Evolutionary conservation across 2,329 filamentous ascomycete species (phyloP).

Genomic region (Aspergillus thermomutatus): DNA sequence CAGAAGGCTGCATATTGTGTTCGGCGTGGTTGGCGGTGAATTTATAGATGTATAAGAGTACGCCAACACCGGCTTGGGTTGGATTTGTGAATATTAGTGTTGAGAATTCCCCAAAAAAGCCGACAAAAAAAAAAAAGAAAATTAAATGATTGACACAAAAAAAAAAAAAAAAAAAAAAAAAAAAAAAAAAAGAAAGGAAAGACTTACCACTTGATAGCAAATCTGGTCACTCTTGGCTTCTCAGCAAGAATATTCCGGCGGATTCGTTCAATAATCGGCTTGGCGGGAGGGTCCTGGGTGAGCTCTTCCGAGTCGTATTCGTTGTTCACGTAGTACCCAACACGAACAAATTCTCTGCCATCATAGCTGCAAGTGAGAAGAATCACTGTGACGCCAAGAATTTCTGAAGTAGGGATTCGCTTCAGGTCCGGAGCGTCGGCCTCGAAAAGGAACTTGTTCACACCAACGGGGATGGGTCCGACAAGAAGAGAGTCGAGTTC

Average conservation of each 20-base stretch:
- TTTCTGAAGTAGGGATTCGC: slow-evolving; percentile 90
- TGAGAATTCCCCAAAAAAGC: too few relatives aligned
- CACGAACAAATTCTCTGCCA: slow-evolving; percentile 91
- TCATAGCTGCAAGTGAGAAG: slow-evolving; percentile 96
- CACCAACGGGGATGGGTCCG: slow-evolving; percentile 92
- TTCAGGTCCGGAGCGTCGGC: slow-evolving; percentile 87
- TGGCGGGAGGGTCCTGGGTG: slow-evolving; percentile 81
- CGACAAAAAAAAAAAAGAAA: too few relatives aligned
- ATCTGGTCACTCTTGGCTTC: slow-evolving; percentile 95
- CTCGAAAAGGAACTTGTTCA: slow-evolving; percentile 99
- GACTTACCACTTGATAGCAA: slow-evolving; percentile 92
- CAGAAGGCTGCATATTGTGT: too few relatives aligned
- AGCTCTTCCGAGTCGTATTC: slow-evolving; percentile 94
- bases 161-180: too few relatives aligned
- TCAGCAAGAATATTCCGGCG: slow-evolving; percentile 89
- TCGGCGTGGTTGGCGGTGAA: too few relatives aligned
- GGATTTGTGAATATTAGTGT: too few relatives aligned
- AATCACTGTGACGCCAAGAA: slow-evolving; percentile 94
- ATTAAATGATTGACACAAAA: too few relatives aligned
- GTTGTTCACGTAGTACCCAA: slow-evolving; percentile 99
- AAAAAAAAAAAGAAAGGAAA: background rate
- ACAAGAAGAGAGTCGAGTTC: slow-evolving; percentile 96
- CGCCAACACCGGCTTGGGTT: too few relatives aligned
- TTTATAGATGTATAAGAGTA: too few relatives aligned
- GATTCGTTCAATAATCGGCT: slow-evolving; percentile 89